Evolutionary conservation across 805 yeast genomes (phyloP), one percentile per base, ranked within the genome.

Genomic region (Brettanomyces nanus): DNA sequence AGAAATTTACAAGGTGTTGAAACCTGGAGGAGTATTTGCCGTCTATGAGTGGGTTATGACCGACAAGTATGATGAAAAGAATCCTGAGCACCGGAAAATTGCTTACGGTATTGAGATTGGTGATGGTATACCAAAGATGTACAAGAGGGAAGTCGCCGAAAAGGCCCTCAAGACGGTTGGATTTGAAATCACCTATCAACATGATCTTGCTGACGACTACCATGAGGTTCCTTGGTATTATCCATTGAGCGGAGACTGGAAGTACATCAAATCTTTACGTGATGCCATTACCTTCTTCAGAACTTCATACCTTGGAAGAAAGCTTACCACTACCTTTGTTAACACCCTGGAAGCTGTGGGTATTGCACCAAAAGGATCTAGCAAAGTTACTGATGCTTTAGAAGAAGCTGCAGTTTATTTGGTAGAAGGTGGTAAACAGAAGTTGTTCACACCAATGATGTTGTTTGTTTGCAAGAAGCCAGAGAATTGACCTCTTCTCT

Each of bases 11-110:
- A 85, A 85, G 59, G 96, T 86, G 14, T 74, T 90, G 63, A 92
- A 92, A 67, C 97, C 98, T 52, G 97, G 97, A 58, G 98, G 98
- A 62, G 77, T 71, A 35, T 92, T 92, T 49, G 98, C 97, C 60
- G 97, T 92, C 37, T 92, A 92, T 68, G 98, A 92, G 67, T 92
- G 98, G 98, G 97, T 92, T 47, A 84, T 92, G 95, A 92, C 97
- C 45, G 95, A 87, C 54, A 71, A 67, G 35, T 92, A 86, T 61
- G 97, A 92, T 59, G 95, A 84, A 65, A 64, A 63, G 42, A 86
- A 85, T 63, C 75, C 77, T 51, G 89, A 78, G 62, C 98, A 92
- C 68, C 84, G 96, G 65, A 82, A 81, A 59, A 85, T 92, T 47
- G 92, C 95, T 23, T 90, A 90, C 64, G 97, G 96, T 61, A 92